Base-by-base conservation (phyloP, 2,329 filamentous ascomycete genomes). In the Lachnellula willkommii region DNA sequence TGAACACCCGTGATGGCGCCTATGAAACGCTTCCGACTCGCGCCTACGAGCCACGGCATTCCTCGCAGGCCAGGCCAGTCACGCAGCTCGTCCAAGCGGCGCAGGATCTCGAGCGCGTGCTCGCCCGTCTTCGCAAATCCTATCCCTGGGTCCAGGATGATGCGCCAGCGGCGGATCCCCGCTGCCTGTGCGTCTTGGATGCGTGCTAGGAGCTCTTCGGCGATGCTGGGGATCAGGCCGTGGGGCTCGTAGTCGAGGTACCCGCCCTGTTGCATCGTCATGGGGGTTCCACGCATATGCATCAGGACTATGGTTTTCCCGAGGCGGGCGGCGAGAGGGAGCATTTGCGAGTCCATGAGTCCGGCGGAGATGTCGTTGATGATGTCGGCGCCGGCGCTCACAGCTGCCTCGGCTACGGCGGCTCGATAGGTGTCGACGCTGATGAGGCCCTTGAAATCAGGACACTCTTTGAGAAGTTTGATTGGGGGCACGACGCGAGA, bases 301-400 rank as follows among this genome's bases (percentile, higher is more conserved):
- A 87, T 88, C 12, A 89, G 75, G 61, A 85, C 78, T 35, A 96
- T 84, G 2, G 91, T 90, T 65, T 86, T 90, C 37, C 89, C 87
- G 0, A 94, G 79, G 4, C 80, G 77, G 0, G 89, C 93, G 60
- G 93, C 86, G 0, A 89, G 91, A 14, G 84, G 66, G 0, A 99
- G 81, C 91, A 99, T 97, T 0, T 80, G 79, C 0, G 82, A 74
- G 69, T 97, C 94, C 50, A 96, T 77, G 4, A 77, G 69, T 3
- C 94, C 94, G 1, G 87, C 90, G 0, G 90, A 95, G 37, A 99
- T 85, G 71, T 99, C 94, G 73, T 99, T 99, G 74, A 99, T 84
- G 60, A 99, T 88, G 69, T 96, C 87, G 6, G 92, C 93, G 50
- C 94, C 94, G 4, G 86, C 89, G 26, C 77, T 74, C 55, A 94